phyloP scores from a whole-genome alignment of 148 eudicot species.

The Pouteria glomerata region DNA sequence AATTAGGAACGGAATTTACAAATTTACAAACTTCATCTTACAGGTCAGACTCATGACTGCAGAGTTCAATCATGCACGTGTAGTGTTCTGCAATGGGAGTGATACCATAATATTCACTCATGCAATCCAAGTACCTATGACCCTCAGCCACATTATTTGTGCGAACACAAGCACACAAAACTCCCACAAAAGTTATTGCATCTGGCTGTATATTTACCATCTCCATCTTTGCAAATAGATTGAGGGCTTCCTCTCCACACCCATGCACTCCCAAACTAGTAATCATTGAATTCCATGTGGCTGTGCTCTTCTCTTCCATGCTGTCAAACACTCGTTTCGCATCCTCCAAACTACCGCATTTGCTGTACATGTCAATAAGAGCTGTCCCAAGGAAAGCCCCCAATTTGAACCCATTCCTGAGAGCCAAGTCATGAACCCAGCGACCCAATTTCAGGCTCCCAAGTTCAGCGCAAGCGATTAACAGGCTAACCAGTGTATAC shows the following conservation, averaged over 20 bases:
- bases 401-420: constrained; percentile 46
- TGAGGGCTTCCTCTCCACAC: constrained; percentile 49
- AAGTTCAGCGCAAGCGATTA: constrained; percentile 49
- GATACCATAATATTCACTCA: constrained; percentile 45
- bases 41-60: constrained; percentile 24
- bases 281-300: constrained; percentile 75
- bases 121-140: constrained; percentile 32
- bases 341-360: constrained; percentile 58
- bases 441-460: constrained; percentile 52
- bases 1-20: neutral
- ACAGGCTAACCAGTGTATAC: constrained; percentile 51
- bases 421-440: constrained; percentile 54
- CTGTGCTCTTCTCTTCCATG: constrained; percentile 49
- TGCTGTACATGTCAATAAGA: constrained; percentile 73
- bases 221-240: constrained; percentile 43
- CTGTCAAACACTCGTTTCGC: constrained; percentile 43
- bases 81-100: constrained; percentile 47
- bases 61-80: constrained; percentile 40
- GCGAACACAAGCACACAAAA: constrained; percentile 57
- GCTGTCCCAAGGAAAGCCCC: constrained; percentile 60
- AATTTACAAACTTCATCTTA: neutral
- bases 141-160: constrained; percentile 33
- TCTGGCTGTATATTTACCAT: constrained; percentile 41
- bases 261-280: constrained; percentile 72
- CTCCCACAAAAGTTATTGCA: constrained; percentile 64